phyloP scores from a whole-genome alignment of 345 rosid species.

The Acer campestre region DNA sequence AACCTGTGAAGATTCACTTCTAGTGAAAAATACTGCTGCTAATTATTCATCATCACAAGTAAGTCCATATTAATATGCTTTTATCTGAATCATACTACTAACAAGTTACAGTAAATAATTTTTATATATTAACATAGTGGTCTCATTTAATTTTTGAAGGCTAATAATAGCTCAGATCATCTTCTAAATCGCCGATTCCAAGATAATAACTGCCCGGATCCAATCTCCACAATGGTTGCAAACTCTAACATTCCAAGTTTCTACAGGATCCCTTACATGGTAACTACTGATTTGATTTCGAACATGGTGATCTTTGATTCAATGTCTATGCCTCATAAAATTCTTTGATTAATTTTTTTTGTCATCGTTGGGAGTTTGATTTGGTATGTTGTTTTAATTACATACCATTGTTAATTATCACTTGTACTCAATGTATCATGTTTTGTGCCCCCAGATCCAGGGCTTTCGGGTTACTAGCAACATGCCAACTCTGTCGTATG shows the following conservation, averaged over 20 bases:
- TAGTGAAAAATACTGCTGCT: background rate
- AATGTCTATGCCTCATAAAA: background rate
- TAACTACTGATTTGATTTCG: background rate
- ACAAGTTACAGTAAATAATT: background rate
- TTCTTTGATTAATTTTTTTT: background rate
- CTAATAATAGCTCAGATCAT: constrained; percentile 11
- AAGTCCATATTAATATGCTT: background rate
- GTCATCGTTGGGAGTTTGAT: background rate
- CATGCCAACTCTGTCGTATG: background rate
- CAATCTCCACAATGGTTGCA: background rate
- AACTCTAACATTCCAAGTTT: background rate
- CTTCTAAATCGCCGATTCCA: constrained; percentile 15
- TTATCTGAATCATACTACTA: background rate
- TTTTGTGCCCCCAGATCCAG: background rate
- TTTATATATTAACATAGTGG: background rate
- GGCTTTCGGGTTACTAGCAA: background rate
- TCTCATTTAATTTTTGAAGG: constrained; percentile 21
- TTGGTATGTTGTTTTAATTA: no score
- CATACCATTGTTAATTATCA: no score
- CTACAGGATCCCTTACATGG: constrained; percentile 11
- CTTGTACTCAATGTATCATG: background rate
- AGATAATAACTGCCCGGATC: constrained; percentile 20
- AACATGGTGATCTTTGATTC: background rate
- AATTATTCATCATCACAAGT: constrained; percentile 9
- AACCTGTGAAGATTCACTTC: background rate